Conservation (phyloP, 106 monocot species). For the Dendrobium nobile region DNA sequence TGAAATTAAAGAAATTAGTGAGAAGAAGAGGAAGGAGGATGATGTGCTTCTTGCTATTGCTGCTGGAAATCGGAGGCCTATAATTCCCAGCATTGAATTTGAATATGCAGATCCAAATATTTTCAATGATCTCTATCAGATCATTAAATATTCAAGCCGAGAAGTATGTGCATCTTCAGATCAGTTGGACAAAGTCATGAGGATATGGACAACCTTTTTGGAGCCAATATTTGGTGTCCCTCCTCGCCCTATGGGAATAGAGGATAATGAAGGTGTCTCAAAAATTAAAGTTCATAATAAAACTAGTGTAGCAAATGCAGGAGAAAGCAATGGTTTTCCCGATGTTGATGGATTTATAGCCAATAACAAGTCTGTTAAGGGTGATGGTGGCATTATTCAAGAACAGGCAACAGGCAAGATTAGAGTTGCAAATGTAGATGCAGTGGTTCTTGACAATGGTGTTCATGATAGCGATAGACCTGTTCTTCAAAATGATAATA, state of each 20-base stretch:
- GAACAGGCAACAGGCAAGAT: too few relatives aligned
- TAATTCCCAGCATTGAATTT: slow-evolving; percentile 72
- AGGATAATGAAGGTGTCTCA: slow-evolving; percentile 59
- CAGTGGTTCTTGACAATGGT: slow-evolving; percentile 38
- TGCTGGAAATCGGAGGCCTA: slow-evolving; percentile 62
- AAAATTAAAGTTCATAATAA: slow-evolving; percentile 39
- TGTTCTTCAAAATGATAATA: slow-evolving; percentile 24
- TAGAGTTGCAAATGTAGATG: slow-evolving; percentile 35
- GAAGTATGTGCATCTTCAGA: slow-evolving; percentile 77
- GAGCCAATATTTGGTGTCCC: slow-evolving; percentile 70
- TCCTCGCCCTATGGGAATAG: slow-evolving; percentile 36
- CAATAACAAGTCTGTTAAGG: slow-evolving; percentile 32
- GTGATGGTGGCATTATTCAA: slow-evolving; percentile 20
- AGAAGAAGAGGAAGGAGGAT: slow-evolving; percentile 82
- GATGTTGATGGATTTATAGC: slow-evolving; percentile 22
- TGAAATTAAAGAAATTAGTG: slow-evolving; percentile 97
- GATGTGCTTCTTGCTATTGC: slow-evolving; percentile 80
- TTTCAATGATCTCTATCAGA: slow-evolving; percentile 71
- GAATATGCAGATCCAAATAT: slow-evolving; percentile 55
- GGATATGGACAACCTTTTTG: slow-evolving; percentile 92
- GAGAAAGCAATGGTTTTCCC: slow-evolving; percentile 26
- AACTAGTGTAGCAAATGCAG: slow-evolving; percentile 25
- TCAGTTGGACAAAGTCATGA: slow-evolving; percentile 84
- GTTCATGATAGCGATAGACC: slow-evolving; percentile 37
- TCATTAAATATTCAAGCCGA: slow-evolving; percentile 83